Evolutionary conservation across 83 land plant genomes (phyloP).

Genomic region (Picea engelmannii): DNA sequence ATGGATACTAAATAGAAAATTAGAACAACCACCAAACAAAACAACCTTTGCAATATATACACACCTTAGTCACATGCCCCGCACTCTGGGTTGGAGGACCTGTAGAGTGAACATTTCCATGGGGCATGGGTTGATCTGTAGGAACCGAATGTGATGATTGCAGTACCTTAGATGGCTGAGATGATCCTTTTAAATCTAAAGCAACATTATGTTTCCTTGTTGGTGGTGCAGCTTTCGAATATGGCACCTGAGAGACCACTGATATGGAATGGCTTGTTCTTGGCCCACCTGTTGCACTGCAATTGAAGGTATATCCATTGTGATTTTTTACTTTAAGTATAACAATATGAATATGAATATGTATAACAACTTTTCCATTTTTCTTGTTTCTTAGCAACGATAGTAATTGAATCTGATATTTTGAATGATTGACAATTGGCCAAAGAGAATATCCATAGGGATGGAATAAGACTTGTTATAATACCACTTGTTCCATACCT

Average conservation of each 20-base stretch:
- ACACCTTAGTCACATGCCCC: not conserved
- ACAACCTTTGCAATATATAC: not conserved
- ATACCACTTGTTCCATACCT: no score
- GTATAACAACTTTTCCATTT: no score
- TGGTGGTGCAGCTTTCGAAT: not conserved
- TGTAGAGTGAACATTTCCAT: not conserved
- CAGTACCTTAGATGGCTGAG: conserved; percentile 14
- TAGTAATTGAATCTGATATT: no score
- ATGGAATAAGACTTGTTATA: no score
- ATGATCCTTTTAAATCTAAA: no score
- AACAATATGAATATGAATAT: no score
- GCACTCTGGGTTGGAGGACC: not conserved
- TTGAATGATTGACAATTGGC: no score
- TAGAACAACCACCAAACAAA: no score
- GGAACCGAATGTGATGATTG: conserved; percentile 10
- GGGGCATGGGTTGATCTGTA: not conserved
- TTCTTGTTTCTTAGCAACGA: no score
- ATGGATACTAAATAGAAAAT: no score
- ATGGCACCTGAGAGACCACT: conserved; percentile 4
- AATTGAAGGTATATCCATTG: not conserved
- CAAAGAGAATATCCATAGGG: no score
- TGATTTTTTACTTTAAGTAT: no score
- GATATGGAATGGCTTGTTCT: not conserved
- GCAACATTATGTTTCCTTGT: not conserved
- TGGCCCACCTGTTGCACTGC: not conserved